Evolutionary conservation across 2,329 filamentous ascomycete genomes (phyloP), one percentile per base, ranked within the genome.

Genomic region (Proliferodiscus dingleyae): DNA sequence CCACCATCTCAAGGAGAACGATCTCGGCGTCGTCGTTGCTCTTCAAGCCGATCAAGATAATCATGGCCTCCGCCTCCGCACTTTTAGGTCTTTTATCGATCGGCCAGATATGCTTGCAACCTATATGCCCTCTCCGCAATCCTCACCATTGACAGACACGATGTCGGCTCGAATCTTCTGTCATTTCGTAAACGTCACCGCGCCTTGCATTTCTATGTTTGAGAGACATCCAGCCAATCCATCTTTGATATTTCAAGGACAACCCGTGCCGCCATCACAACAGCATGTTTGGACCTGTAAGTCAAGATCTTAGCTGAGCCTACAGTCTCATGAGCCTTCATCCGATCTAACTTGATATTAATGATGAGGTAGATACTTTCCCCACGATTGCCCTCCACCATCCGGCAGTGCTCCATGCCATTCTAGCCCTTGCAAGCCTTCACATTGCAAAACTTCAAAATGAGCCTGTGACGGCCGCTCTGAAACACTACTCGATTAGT

Each of bases 401-500:
- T 56, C 87, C 89, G n/a, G 88, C 85, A 0, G 74, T 97, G 0
- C 75, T 97, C 16, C 91, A 97, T 61, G 87, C 90, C 7, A 94
- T 97, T 66, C 78, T 97, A 28, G 91, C 91, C 1, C 66, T 96
- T 28, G 84, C 85, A 19, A 91, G 87, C 64, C 68, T 96, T 33
- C 91, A 97, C 59, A 90, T 96, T 58, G 85, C 91, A 22, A 87
- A 86, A 56, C 72, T 95, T 4, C 85, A 94, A 61, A 73, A 77
- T 22, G 78, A 80, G 2, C 85, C 87, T 0, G 77, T 82, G 1
- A 90, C 86, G 0, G 83, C 89, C 7, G 91, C 90, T 0, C 78
- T 93, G 60, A 90, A 93, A 60, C 93, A 98, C 64, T 97, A 97
- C 54, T 88, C 93, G 46, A 82, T 90, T 55, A 84, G 90, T 8